phyloP scores from a whole-genome alignment of 2,329 filamentous ascomycete genomes.

The Arthrobotrys sphaeroides region DNA sequence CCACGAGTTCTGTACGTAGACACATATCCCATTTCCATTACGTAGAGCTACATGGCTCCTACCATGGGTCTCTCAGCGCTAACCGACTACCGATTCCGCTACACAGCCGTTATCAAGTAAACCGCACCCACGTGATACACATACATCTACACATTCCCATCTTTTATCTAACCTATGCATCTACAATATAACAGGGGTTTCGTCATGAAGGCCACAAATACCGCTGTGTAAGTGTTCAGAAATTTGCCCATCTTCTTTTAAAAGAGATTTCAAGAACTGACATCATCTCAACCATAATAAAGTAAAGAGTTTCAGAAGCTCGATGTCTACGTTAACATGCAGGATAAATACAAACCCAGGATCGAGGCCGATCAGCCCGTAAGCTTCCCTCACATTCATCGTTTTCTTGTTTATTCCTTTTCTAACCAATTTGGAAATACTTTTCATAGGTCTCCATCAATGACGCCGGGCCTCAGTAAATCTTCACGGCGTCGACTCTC shows the following conservation, averaged over 20 bases:
- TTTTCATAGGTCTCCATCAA: no score
- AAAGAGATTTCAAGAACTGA: background rate
- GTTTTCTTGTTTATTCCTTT: background rate
- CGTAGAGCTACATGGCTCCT: no score
- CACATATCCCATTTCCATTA: no score
- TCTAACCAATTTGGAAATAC: no score
- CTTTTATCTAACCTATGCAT: background rate
- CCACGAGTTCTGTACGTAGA: conserved; percentile 32
- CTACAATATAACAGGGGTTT: background rate
- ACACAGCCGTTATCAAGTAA: conserved; percentile 38
- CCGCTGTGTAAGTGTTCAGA: conserved; percentile 15
- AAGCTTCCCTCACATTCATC: background rate
- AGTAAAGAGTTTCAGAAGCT: conserved; percentile 7
- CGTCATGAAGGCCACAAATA: conserved; percentile 17
- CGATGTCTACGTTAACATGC: background rate
- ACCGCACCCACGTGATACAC: background rate
- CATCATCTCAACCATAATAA: background rate
- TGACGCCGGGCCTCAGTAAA: no score
- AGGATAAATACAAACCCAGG: conserved; percentile 22
- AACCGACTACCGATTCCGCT: background rate
- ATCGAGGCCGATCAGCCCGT: conserved; percentile 37
- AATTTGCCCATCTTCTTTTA: background rate
- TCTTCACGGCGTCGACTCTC: no score
- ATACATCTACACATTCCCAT: background rate
- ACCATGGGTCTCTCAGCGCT: background rate